These are phyloP conservation scores for Rhodofomes roseus DNA, from an alignment of 1,284 basidiomycete genomes.

Conservation along the genomic window DNA sequence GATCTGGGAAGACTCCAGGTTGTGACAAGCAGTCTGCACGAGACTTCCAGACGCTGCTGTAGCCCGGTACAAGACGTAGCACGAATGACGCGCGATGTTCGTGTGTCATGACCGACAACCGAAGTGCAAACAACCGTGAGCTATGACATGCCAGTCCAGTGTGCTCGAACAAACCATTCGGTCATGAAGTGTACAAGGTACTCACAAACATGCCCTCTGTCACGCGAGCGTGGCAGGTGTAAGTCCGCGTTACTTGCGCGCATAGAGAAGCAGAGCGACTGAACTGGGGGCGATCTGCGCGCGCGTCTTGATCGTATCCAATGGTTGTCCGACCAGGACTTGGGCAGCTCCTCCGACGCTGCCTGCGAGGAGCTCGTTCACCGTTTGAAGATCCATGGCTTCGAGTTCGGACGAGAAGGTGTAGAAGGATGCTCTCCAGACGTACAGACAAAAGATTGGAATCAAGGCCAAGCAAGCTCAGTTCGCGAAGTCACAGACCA, in stretches of 20 bases:
- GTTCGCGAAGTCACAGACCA: background rate
- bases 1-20: no score
- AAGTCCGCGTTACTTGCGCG: background rate
- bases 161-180: no score
- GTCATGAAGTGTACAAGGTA: conserved; percentile 15
- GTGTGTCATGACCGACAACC: no score
- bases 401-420: no score
- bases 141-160: no score
- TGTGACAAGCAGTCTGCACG: no score
- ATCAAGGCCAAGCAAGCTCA: background rate
- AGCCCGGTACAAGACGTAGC: no score
- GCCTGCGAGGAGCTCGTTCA: conserved; percentile 75
- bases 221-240: conserved; percentile 1
- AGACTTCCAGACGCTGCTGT: no score
- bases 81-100: no score
- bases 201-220: conserved; percentile 80
- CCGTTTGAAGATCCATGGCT: conserved; percentile 38
- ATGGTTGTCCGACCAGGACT: conserved; percentile 83
- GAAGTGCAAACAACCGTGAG: no score
- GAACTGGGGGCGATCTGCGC: conserved; percentile 76
- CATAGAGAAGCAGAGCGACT: conserved; percentile 14
- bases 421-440: no score
- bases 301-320: conserved; percentile 86
- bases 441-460: no score
- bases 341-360: conserved; percentile 77